Evolutionary conservation across 768 basidiomycete species (phyloP).

Genomic region (Brasilioporus rufonigricans): DNA sequence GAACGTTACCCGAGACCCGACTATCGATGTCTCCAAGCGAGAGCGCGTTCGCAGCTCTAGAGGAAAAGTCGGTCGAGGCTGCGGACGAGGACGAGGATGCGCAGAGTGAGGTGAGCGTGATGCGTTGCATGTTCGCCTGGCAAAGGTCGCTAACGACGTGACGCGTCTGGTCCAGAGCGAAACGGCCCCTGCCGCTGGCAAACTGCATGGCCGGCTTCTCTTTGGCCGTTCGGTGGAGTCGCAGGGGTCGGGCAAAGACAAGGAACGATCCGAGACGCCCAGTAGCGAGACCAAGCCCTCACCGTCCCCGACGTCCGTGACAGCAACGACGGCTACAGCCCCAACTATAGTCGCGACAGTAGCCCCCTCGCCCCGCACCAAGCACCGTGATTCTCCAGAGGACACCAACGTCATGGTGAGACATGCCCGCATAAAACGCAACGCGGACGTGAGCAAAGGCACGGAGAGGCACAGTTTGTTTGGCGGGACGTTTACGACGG

Average conservation of each 20-base stretch:
- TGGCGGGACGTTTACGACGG: constrained; percentile 58
- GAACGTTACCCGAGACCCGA: too few species aligned
- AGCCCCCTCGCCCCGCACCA: constrained; percentile 16
- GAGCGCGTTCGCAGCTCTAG: constrained; percentile 51
- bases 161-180: constrained; percentile 51
- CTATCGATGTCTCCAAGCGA: too few species aligned
- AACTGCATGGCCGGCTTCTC: constrained; percentile 45
- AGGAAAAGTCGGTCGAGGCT: constrained; percentile 31
- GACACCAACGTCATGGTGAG: constrained; percentile 26
- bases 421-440: constrained; percentile 48
- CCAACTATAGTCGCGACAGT: too few species aligned
- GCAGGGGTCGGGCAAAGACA: constrained; percentile 30
- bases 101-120: constrained; percentile 70
- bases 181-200: constrained; percentile 35
- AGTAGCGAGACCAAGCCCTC: constrained; percentile 26
- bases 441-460: constrained; percentile 43
- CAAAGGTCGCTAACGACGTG: neutral
- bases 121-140: too few species aligned
- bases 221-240: constrained; percentile 59
- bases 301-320: constrained; percentile 19
- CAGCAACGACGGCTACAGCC: too few species aligned
- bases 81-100: constrained; percentile 52
- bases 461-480: constrained; percentile 81
- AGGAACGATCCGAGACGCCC: constrained; percentile 33
- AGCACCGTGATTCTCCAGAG: constrained; percentile 25